phyloP scores from a whole-genome alignment of 192 early-diverging fungal species.

The Borealophlyctis nickersoniae region DNA sequence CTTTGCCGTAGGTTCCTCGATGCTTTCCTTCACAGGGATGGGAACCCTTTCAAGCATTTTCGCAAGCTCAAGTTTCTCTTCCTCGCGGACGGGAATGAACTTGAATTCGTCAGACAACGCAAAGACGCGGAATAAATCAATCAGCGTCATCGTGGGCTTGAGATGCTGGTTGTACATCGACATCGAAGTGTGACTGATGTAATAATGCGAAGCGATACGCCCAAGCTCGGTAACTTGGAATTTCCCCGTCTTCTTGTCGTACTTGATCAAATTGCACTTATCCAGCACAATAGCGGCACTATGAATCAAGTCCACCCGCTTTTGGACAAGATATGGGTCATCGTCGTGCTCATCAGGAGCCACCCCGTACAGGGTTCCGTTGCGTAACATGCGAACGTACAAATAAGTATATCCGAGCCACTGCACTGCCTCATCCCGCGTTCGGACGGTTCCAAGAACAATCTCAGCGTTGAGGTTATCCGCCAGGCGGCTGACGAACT shows the following conservation, averaged over 20 bases:
- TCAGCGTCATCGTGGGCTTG: constrained; percentile 83
- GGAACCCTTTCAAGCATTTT: constrained; percentile 91
- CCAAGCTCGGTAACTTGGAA: constrained; percentile 90
- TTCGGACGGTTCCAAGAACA: constrained; percentile 85
- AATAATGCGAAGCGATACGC: constrained; percentile 95
- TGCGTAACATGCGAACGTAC: constrained; percentile 93
- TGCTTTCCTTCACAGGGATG: constrained; percentile 88
- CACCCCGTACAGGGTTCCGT: constrained; percentile 83
- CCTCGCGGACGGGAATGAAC: constrained; percentile 88
- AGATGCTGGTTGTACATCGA: constrained; percentile 90
- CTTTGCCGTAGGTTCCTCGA: constrained; percentile 90
- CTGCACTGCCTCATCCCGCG: constrained; percentile 88
- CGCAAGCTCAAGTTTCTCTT: constrained; percentile 87
- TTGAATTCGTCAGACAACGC: constrained; percentile 90
- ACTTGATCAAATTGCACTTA: constrained; percentile 90
- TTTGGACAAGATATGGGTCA: constrained; percentile 77
- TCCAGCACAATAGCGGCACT: constrained; percentile 82
- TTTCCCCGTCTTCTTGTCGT: constrained; percentile 86
- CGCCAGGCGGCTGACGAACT: constrained; percentile 80
- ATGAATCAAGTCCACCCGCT: constrained; percentile 87
- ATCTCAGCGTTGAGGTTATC: constrained; percentile 97
- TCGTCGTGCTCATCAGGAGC: constrained; percentile 62
- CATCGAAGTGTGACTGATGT: constrained; percentile 90
- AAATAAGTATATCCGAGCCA: constrained; percentile 96
- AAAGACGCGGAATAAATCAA: constrained; percentile 88